These are phyloP conservation scores for Moesziomyces antarcticus DNA, from an alignment of 1,284 basidiomycete species.

Conservation along the genomic window DNA sequence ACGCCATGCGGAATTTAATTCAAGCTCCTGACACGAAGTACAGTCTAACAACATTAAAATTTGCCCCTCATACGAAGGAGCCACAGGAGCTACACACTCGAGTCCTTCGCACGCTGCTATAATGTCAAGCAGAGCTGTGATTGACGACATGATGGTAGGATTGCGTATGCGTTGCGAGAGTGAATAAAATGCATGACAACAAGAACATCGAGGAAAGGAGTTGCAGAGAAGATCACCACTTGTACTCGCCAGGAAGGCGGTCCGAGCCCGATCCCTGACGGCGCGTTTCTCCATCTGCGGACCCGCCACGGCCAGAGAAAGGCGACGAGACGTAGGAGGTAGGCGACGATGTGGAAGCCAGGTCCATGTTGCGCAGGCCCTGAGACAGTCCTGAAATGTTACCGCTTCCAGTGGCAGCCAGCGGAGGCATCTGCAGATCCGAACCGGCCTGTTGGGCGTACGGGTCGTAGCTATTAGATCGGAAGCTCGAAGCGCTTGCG, in stretches of 20 bases:
- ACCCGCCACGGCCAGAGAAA: slow-evolving; percentile 12
- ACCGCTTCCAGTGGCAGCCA: slow-evolving; percentile 5
- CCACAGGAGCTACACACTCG: too few relatives aligned
- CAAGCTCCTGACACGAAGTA: neutral
- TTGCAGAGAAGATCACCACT: slow-evolving; percentile 18
- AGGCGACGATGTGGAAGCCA: slow-evolving; percentile 21
- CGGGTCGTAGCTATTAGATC: slow-evolving; percentile 34
- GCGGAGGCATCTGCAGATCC: slow-evolving; percentile 8
- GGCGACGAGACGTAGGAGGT: slow-evolving; percentile 33
- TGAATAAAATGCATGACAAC: neutral
- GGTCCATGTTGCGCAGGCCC: slow-evolving; percentile 19
- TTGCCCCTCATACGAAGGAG: too few relatives aligned
- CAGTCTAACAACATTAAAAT: neutral
- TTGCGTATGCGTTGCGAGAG: neutral
- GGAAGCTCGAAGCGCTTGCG: slow-evolving; percentile 43
- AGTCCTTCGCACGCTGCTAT: too few relatives aligned
- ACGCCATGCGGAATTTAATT: neutral
- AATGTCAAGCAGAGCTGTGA: too few relatives aligned
- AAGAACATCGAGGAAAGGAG: neutral
- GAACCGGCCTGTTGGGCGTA: slow-evolving; percentile 7
- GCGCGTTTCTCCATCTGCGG: slow-evolving; percentile 3
- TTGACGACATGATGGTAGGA: neutral
- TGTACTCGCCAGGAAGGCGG: slow-evolving; percentile 42
- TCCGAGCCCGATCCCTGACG: slow-evolving; percentile 10
- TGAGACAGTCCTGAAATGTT: slow-evolving; percentile 4